A percentile compares a stretch with the other conserved stretches of the same genome.
Conservation (phyloP, 2,329 filamentous ascomycete genomes). For the Rutstroemia sp. region DNA sequence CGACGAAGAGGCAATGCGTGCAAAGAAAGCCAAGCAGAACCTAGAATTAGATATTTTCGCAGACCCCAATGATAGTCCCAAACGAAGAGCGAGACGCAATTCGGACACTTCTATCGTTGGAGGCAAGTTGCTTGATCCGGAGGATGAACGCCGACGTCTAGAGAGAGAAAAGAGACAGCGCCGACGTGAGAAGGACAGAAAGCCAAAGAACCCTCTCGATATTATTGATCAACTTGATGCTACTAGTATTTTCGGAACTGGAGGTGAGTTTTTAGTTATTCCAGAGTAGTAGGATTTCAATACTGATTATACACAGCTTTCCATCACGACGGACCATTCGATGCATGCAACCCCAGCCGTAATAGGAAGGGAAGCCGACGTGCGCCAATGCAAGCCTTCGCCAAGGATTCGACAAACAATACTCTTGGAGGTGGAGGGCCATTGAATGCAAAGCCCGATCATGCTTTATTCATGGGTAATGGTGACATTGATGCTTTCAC, state of each 20-base stretch:
- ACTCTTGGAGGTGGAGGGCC: slow-evolving; percentile 82
- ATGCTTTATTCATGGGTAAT: slow-evolving; percentile 78
- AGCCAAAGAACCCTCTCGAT: slow-evolving; percentile 49
- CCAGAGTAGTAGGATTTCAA: neutral
- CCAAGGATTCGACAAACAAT: slow-evolving; percentile 88
- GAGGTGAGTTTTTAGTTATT: slow-evolving; percentile 53
- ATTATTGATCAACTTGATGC: slow-evolving; percentile 96
- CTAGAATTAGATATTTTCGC: slow-evolving; percentile 30
- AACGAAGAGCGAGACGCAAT: slow-evolving; percentile 59
- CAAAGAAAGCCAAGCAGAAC: slow-evolving; percentile 24
- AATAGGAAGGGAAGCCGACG: slow-evolving; percentile 77
- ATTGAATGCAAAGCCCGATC: slow-evolving; percentile 71
- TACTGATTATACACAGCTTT: slow-evolving; percentile 56
- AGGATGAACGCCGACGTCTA: slow-evolving; percentile 53
- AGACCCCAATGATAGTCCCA: slow-evolving; percentile 27
- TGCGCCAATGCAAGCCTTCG: slow-evolving; percentile 94
- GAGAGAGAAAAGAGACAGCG: slow-evolving; percentile 44
- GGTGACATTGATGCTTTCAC: slow-evolving; percentile 65
- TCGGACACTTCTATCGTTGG: slow-evolving; percentile 69
- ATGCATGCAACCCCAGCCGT: slow-evolving; percentile 89
- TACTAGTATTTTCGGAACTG: slow-evolving; percentile 89
- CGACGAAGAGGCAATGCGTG: slow-evolving; percentile 50
- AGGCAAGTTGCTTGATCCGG: slow-evolving; percentile 42
- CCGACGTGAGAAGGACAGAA: slow-evolving; percentile 34
- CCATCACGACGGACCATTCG: slow-evolving; percentile 95